Evolutionary conservation across 2,329 filamentous ascomycete species (phyloP).

Genomic region (Arthroderma sp.): DNA sequence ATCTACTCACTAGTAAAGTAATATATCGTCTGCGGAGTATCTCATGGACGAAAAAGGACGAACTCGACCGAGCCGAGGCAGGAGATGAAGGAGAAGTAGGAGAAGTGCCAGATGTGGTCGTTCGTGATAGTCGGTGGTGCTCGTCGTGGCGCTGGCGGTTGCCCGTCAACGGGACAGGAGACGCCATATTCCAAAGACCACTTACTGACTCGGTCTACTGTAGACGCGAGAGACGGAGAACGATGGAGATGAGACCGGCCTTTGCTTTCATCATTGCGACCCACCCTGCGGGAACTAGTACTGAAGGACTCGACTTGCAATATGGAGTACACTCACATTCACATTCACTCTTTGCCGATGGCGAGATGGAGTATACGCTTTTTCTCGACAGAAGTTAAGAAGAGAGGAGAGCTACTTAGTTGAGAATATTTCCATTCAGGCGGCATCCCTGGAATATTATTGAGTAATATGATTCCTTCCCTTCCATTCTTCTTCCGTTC

Average conservation of each 20-base stretch:
- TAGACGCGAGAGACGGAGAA: not conserved
- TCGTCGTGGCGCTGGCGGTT: not conserved
- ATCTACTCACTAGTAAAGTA: not conserved
- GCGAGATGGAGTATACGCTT: no score
- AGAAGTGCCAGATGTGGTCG: no score
- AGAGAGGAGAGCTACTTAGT: not conserved
- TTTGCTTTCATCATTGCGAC: not conserved
- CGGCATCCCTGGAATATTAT: not conserved
- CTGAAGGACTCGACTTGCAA: no score
- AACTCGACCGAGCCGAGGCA: not conserved
- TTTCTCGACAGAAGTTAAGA: not conserved
- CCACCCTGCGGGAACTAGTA: not conserved
- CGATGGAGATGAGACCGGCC: not conserved
- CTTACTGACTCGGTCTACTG: not conserved
- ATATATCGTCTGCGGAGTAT: not conserved
- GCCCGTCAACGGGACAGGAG: not conserved
- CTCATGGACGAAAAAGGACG: not conserved
- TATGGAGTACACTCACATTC: not conserved
- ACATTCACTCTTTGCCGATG: not conserved
- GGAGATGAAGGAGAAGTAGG: no score
- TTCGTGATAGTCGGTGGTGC: not conserved
- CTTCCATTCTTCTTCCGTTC: not conserved
- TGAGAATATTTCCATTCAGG: not conserved
- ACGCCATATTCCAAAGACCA: no score
- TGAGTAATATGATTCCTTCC: not conserved